phyloP scores from a whole-genome alignment of 1,139 yeast genomes.

The Arxiozyma slooffiae region DNA sequence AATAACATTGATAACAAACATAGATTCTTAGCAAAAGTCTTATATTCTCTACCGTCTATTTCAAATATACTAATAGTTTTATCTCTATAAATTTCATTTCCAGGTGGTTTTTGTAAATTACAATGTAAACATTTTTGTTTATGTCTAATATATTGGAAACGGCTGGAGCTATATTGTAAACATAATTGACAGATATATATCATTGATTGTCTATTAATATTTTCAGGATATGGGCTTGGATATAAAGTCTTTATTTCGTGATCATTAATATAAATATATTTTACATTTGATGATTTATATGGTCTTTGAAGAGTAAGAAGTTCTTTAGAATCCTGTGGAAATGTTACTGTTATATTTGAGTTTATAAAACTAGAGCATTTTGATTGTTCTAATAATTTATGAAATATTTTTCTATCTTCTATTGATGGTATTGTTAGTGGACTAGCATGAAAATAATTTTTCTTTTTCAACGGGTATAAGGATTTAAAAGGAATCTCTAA shows the following conservation, averaged over 20 bases:
- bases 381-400: conserved; percentile 14
- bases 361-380: conserved; percentile 19
- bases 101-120: conserved; percentile 64
- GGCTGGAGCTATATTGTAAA: conserved; percentile 67
- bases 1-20: conserved; percentile 85
- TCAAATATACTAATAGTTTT: conserved; percentile 68
- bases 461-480: conserved; percentile 17
- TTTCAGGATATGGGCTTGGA: conserved; percentile 88
- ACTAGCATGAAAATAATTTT: conserved; percentile 13
- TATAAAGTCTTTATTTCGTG: conserved; percentile 85
- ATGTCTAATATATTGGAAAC: conserved; percentile 62
- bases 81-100: conserved; percentile 78
- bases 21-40: conserved; percentile 75
- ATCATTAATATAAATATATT: conserved; percentile 55
- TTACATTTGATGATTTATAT: conserved; percentile 26
- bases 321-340: conserved; percentile 1
- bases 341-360: conserved; percentile 20
- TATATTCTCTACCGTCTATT: conserved; percentile 80
- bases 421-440: conserved; percentile 21
- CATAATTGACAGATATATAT: conserved; percentile 80
- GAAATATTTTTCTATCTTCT: conserved; percentile 22
- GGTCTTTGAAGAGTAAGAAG: neutral
- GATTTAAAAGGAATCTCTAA: conserved; percentile 5
- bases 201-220: conserved; percentile 52
- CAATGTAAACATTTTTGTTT: conserved; percentile 44